Base-by-base conservation (phyloP, 2,329 filamentous ascomycete genomes). In the Apiospora sp. region DNA sequence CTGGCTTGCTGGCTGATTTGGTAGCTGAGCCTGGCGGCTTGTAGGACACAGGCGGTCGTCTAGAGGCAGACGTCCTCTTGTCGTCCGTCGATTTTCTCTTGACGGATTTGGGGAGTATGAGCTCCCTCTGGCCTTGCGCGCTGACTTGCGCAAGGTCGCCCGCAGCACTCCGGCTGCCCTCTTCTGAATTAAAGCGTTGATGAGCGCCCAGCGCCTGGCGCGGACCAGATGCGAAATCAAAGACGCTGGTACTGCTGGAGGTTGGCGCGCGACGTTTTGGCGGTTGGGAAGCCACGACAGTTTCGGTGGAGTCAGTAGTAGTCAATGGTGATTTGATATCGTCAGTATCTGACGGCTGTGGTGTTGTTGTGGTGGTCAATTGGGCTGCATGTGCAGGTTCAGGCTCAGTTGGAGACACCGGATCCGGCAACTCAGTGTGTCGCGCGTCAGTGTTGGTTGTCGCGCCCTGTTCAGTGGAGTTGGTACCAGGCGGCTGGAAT, bases 21-120 rank as follows among this genome's bases (percentile, higher is more conserved):
- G 75, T 75, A 54, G 79, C 76, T 74, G 72, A 79, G 70, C 79
- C 78, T 67, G 83, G 84, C 37, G 83, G 82, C 75, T 84, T 86
- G 80, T 86, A 88, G 30, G 88, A 89, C 72, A 87, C 81, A 30
- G 87, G 87, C 58, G 85, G 85, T 79, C 87, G 81, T 81, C 76
- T 78, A 68, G 83, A 79, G 79, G 83, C 73, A 75, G 81, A 79
- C 79, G 78, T 78, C 79, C 84, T 85, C 79, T 82, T 86, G 73
- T 89, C 88, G 86, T 89, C 85, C 72, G 82, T 79, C 34, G 58
- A 41, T 64, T 81, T 84, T 67, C 81, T 78, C 73, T 85, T 82
- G 61, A 86, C 76, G 24, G 84, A 79, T 76, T 86, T 88, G 75
- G 85, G 84, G 71, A 86, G 78, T 69, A 87, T 78, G 72, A 87